phyloP scores from a whole-genome alignment of 2,329 filamentous ascomycete species.

The Aspergillus texensis region DNA sequence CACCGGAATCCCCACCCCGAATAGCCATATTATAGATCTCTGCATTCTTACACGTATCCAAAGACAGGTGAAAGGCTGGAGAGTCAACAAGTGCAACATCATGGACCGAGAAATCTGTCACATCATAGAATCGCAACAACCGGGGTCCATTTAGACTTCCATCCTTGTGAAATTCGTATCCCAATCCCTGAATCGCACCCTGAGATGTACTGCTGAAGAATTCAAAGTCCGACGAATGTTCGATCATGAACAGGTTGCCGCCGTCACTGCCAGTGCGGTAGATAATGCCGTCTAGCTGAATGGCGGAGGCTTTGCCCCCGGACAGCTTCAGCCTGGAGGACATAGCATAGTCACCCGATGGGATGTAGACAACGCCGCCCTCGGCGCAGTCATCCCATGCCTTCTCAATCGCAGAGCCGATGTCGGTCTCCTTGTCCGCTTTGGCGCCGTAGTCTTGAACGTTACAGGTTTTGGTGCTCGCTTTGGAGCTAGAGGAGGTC shows the following conservation, averaged over 20 bases:
- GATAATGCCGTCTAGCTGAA: conserved; percentile 58
- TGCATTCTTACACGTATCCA: conserved; percentile 55
- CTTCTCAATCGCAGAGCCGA: conserved; percentile 52
- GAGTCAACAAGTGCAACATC: conserved; percentile 54
- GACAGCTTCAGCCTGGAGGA: conserved; percentile 53
- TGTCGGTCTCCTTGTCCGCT: conserved; percentile 54
- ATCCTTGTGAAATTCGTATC: conserved; percentile 52
- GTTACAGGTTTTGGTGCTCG: conserved; percentile 53
- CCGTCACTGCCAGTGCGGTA: conserved; percentile 52
- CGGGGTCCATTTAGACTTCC: conserved; percentile 47
- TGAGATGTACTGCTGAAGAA: conserved; percentile 55
- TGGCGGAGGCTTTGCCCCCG: conserved; percentile 51
- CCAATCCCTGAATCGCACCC: conserved; percentile 57
- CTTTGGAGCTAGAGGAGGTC: conserved; percentile 48
- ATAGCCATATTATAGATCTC: conserved; percentile 61
- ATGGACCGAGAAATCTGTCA: conserved; percentile 53
- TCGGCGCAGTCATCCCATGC: conserved; percentile 55
- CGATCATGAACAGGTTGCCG: conserved; percentile 58
- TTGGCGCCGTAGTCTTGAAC: conserved; percentile 56
- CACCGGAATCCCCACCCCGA: conserved; percentile 55
- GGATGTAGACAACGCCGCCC: conserved; percentile 55
- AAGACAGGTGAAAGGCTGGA: conserved; percentile 53
- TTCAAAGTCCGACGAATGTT: conserved; percentile 56
- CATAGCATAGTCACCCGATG: conserved; percentile 54
- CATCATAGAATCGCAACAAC: conserved; percentile 50